Base-by-base conservation (phyloP, 192 early-diverging fungal genomes). In the Podila minutissima region DNA sequence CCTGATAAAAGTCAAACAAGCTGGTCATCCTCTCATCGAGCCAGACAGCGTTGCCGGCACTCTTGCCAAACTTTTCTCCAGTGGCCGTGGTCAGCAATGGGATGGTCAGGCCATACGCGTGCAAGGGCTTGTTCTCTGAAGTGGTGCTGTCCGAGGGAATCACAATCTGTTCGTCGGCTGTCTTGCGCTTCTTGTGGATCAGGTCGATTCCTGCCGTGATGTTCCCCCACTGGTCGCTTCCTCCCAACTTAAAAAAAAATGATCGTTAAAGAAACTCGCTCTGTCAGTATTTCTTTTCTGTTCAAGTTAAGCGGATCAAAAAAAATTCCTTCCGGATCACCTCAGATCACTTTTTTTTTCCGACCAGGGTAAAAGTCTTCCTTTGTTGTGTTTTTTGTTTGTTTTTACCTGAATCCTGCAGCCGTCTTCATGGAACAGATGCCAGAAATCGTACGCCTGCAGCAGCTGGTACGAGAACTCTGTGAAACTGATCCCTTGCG, bases 161-260 rank as follows among this genome's bases (percentile, higher is more conserved):
- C 20, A 82, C 11, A 19, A 82, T 59, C n/a, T 83, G 77, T 19
- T 75, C 68, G 10, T 77, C 68, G 11, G 26, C 32, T 3, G 62
- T 63, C 41, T 71, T 73, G 19, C 72, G 82, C 85, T 91, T 90
- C 57, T 88, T 89, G 64, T 91, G 88, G 55, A 99, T 97, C 74
- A 99, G 72, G 61, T 99, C 96, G 48, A 95, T 94, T 29, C 97
- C 97, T 4, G 96, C 93, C 0, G 90, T 91, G 66, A 99, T 99
- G 73, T 99, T 99, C 24, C 97, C 97, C 97, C 97, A 99, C 71
- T 99, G 97, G 74, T 98, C 96, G 74, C 94, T 95, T 37, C 97
- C 97, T 41, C 97, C 97, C 28, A 99, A 67, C 91, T 94, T 65
- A 68, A 24, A 58, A 59, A 68, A 68, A 24, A 58, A 59, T 58